phyloP scores from a whole-genome alignment of 129 eudicot species.

The Sambucus nigra region DNA sequence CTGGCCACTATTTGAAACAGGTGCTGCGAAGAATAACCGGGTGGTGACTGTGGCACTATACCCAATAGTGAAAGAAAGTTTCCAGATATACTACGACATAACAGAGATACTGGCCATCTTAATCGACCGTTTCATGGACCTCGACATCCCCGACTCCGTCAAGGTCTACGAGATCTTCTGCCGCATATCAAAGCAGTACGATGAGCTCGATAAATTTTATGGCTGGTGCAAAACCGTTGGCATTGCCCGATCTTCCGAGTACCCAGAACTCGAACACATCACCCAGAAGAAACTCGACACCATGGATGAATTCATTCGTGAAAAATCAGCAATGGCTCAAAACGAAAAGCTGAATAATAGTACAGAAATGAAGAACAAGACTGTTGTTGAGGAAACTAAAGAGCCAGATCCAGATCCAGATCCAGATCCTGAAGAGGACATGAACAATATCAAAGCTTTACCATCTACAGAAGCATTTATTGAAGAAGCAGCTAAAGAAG shows the following conservation, averaged over 20 bases:
- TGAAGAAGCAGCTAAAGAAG: slow-evolving; percentile 1
- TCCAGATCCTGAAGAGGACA: slow-evolving; percentile 10
- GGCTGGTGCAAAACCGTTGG: slow-evolving; percentile 33
- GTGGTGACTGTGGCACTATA: slow-evolving; percentile 23
- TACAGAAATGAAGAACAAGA: not conserved
- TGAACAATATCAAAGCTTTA: slow-evolving; percentile 31
- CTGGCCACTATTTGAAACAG: no score
- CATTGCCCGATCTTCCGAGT: slow-evolving; percentile 33
- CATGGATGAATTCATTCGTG: slow-evolving; percentile 32
- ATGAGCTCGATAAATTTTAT: slow-evolving; percentile 32
- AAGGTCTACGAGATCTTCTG: slow-evolving; percentile 22
- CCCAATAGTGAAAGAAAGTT: slow-evolving; percentile 34
- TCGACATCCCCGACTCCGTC: slow-evolving; percentile 22
- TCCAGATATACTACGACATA: slow-evolving; percentile 29
- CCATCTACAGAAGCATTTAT: slow-evolving; percentile 25
- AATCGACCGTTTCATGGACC: slow-evolving; percentile 26
- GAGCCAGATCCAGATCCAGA: slow-evolving; percentile 6
- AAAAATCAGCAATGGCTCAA: not conserved
- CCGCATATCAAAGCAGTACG: slow-evolving; percentile 26
- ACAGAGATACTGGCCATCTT: slow-evolving; percentile 26
- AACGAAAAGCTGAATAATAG: not conserved
- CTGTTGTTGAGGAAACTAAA: slow-evolving; percentile 13
- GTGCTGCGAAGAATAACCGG: slow-evolving; percentile 16
- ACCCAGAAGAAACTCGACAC: slow-evolving; percentile 24
- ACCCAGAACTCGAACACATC: slow-evolving; percentile 30